phyloP scores from a whole-genome alignment of 163 green algal species.

The Chloromonas sp. region DNA sequence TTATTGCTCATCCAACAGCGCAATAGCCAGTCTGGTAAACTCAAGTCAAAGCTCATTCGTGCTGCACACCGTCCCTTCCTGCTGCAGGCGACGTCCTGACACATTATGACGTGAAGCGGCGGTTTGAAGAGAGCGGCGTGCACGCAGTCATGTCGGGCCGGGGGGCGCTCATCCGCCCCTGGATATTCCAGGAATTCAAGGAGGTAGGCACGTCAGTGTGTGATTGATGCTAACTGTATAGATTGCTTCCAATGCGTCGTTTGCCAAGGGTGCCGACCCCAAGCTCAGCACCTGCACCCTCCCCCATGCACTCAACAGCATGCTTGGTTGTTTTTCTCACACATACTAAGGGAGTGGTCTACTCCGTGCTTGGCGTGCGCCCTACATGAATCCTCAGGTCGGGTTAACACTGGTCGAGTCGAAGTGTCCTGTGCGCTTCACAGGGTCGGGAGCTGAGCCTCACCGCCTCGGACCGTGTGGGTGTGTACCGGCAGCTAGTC shows the following conservation, averaged over 20 bases:
- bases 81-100: conserved; percentile 65
- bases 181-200: conserved; percentile 57
- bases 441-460: conserved; percentile 54
- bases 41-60: too few relatives aligned
- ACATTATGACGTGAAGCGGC: conserved; percentile 12
- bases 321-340: background rate
- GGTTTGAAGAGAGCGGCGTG: conserved; percentile 35
- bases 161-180: conserved; percentile 75
- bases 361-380: background rate
- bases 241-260: background rate
- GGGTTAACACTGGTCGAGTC: too few relatives aligned
- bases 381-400: background rate
- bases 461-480: conserved; percentile 54
- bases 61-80: too few relatives aligned
- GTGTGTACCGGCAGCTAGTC: conserved; percentile 65
- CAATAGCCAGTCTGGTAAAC: too few relatives aligned
- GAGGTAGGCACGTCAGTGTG: conserved; percentile 16
- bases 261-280: too few relatives aligned
- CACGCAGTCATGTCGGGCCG: conserved; percentile 66
- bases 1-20: too few relatives aligned
- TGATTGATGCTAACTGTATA: background rate
- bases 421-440: too few relatives aligned
- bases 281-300: too few relatives aligned
- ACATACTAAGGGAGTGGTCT: background rate
- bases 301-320: too few relatives aligned